A percentile compares a stretch with the other conserved stretches of the same genome.
These are phyloP conservation scores for Hansfordia pulvinata DNA, from an alignment of 2,329 filamentous ascomycete genomes.

Conservation along the genomic window DNA sequence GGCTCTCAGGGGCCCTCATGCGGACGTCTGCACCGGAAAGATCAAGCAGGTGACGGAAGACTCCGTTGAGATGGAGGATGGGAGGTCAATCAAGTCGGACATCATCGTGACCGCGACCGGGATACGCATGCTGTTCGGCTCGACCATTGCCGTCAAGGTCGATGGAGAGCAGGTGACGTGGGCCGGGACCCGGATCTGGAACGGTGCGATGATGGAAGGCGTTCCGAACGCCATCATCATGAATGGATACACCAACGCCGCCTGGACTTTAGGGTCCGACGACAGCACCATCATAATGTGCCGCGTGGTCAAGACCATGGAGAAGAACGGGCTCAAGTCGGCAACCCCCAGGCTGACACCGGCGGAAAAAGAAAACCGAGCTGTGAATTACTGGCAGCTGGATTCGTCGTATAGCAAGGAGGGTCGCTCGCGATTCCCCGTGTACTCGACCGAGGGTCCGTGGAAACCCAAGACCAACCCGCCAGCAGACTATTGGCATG, in stretches of 20 bases:
- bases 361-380: slow-evolving; percentile 7
- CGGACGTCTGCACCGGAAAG: slow-evolving; percentile 25
- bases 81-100: slow-evolving; percentile 36
- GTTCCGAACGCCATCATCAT: slow-evolving; percentile 46
- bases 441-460: slow-evolving; percentile 3
- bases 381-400: slow-evolving; percentile 7
- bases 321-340: slow-evolving; percentile 22
- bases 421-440: slow-evolving; percentile 3
- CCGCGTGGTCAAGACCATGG: slow-evolving; percentile 36
- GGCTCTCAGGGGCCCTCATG: slow-evolving; percentile 19
- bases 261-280: slow-evolving; percentile 51
- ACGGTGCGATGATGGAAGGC: slow-evolving; percentile 45
- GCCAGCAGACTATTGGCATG: slow-evolving; percentile 4
- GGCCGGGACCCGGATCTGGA: slow-evolving; percentile 38
- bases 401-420: slow-evolving; percentile 4
- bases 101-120: slow-evolving; percentile 55
- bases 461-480: slow-evolving; percentile 4
- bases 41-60: slow-evolving; percentile 29
- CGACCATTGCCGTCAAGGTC: slow-evolving; percentile 33
- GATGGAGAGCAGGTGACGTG: slow-evolving; percentile 32
- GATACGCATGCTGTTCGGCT: slow-evolving; percentile 39
- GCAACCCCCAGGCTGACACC: slow-evolving; percentile 28
- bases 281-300: slow-evolving; percentile 32
- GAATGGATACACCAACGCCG: slow-evolving; percentile 44
- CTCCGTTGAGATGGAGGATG: slow-evolving; percentile 27